Conservation (phyloP, 345 rosid species). For the Erucastrum elatum region DNA sequence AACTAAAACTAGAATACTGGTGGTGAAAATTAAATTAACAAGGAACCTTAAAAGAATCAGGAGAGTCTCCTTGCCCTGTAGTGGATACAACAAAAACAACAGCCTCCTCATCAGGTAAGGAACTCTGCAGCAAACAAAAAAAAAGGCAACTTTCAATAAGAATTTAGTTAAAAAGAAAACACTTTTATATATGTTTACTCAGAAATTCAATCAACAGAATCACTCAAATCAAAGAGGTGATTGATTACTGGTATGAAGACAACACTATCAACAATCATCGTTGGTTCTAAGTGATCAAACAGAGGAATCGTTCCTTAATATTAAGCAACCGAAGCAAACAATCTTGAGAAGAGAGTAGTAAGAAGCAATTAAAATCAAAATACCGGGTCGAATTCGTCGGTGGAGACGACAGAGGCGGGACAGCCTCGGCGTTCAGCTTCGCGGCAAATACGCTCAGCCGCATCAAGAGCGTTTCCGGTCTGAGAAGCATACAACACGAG, state of each 20-base stretch:
- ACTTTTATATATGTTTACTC: not conserved
- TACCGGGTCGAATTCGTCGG: conserved; percentile 60
- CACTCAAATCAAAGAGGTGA: conserved; percentile 9
- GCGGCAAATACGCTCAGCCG: conserved; percentile 76
- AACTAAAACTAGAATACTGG: not conserved
- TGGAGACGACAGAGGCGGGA: conserved; percentile 48
- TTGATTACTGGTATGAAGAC: not conserved
- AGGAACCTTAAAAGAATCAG: conserved; percentile 79
- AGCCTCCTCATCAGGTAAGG: conserved; percentile 53
- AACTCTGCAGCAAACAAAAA: conserved; percentile 49
- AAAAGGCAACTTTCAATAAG: not conserved
- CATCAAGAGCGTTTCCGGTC: conserved; percentile 89
- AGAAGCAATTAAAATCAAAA: conserved; percentile 12
- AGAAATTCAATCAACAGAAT: no score
- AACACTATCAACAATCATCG: not conserved
- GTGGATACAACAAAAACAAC: conserved; percentile 87
- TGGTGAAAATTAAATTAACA: not conserved
- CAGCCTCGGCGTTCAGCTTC: conserved; percentile 82
- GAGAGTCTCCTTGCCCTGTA: conserved; percentile 95
- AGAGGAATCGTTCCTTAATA: not conserved
- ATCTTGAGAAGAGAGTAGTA: not conserved
- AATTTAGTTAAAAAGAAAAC: not conserved
- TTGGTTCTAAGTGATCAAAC: not conserved
- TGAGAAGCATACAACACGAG: conserved; percentile 72
- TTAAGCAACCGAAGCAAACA: not conserved